Evolutionary conservation across 441 rosid genomes (phyloP), one percentile per base, ranked within the genome.

Genomic region (Manihot esculenta): DNA sequence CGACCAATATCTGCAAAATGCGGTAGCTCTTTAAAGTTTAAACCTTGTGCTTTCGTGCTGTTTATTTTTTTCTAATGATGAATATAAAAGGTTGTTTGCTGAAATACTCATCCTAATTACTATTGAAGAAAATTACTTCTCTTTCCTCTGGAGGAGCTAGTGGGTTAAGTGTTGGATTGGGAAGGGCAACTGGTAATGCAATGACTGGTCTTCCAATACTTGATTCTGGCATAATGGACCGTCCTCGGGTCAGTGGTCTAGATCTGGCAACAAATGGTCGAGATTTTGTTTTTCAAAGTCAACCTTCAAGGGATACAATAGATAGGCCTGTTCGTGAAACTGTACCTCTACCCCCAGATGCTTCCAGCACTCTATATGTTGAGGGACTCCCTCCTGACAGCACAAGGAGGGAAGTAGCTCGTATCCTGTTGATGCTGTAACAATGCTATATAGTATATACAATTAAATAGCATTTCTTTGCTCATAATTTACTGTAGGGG

Each of bases 321-420:
- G 67, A 76, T 41, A 83, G 86, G 80, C 76, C 82, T 7, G 75
- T 74, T 55, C 82, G 77, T 20, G 88, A 88, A 76, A 76, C 80
- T 1, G 72, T 80, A 64, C 84, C 85, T 62, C 74, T 92, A 27
- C 94, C 91, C 75, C 87, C 78, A 8, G 91, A 90, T 86, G 97
- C 89, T 59, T 80, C 97, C 64, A 89, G 78, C 78, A 89, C 97
- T 53, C 78, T 92, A 21, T 92, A 79, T 79, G 89, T 92, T 68
- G 97, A 89, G 76, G 92, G 97, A 58, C 85, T 92, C 72, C 89
- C 97, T 70, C 70, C 91, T 62, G 88, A 87, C 79, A 80, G 87
- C 83, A 81, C 87, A 24, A 86, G 77, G 84, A 83, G 94, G 69
- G 92, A 87, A 84, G 92, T 92, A 68, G 92, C 94, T n/a, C 91